A percentile compares a stretch with the other conserved stretches of the same genome.
These are phyloP conservation scores for Breynia disticha DNA, from an alignment of 441 rosid genomes.

Conservation along the genomic window DNA sequence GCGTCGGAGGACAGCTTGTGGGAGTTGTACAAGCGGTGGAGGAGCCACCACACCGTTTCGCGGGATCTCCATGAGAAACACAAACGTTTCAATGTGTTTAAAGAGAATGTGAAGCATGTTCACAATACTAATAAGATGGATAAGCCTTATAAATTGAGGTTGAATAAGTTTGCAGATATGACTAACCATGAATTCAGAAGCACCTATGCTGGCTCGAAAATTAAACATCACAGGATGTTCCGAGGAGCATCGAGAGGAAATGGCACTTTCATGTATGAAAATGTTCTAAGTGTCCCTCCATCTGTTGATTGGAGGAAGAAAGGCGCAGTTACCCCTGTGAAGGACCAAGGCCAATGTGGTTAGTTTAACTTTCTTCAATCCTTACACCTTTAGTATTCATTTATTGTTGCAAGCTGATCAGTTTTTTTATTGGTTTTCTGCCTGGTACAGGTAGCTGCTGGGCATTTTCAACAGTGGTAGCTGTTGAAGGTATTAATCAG, in stretches of 20 bases:
- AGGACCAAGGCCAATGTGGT: conserved; percentile 89
- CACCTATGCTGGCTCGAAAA: conserved; percentile 55
- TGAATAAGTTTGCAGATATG: conserved; percentile 82
- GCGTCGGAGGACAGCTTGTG: conserved; percentile 50
- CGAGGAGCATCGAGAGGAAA: conserved; percentile 30
- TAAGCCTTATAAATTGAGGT: conserved; percentile 66
- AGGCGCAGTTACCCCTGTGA: conserved; percentile 62
- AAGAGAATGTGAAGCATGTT: conserved; percentile 67
- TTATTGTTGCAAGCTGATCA: conserved; percentile 2
- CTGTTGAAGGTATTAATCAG: conserved; percentile 74
- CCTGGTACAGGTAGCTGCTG: conserved; percentile 66
- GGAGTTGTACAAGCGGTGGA: conserved; percentile 80
- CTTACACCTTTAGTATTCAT: background rate
- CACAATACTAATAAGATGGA: conserved; percentile 58
- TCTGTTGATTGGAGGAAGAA: conserved; percentile 72
- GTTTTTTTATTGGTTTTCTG: conserved; percentile 3
- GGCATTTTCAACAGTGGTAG: conserved; percentile 86
- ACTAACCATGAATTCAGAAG: conserved; percentile 65
- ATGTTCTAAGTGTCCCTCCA: conserved; percentile 25
- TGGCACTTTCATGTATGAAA: conserved; percentile 47
- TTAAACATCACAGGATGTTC: conserved; percentile 58
- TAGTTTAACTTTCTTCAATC: conserved; percentile 8
- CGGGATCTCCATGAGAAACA: conserved; percentile 47
- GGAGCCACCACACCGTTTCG: conserved; percentile 69
- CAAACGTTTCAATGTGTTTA: conserved; percentile 68